Evolutionary conservation across 441 rosid genomes (phyloP).

Genomic region (Melastoma candidum): DNA sequence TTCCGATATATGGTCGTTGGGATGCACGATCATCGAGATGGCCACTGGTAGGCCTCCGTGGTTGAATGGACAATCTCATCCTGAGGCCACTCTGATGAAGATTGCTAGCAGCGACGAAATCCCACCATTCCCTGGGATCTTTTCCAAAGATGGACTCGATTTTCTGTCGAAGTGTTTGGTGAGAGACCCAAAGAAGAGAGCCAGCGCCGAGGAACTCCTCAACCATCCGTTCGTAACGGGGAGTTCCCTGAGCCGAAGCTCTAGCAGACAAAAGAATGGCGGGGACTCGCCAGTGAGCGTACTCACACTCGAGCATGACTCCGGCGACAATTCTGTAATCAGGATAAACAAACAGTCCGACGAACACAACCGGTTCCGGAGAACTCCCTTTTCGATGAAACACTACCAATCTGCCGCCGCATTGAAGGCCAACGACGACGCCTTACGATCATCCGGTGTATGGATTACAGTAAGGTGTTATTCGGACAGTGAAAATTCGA

Average conservation of each 20-base stretch:
- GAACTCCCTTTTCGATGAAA: too few species aligned
- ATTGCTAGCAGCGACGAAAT: slow-evolving; percentile 19
- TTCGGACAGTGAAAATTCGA: too few species aligned
- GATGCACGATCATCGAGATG: slow-evolving; percentile 32
- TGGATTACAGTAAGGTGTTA: too few species aligned
- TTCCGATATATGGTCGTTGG: slow-evolving; percentile 32
- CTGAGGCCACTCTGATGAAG: slow-evolving; percentile 21
- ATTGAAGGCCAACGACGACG: too few species aligned
- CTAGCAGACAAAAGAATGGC: not conserved
- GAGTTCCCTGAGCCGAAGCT: not conserved
- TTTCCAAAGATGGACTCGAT: slow-evolving; percentile 20
- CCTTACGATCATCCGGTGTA: too few species aligned
- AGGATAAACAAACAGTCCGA: too few species aligned
- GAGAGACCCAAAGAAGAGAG: slow-evolving; percentile 19
- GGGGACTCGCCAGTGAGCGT: slow-evolving; percentile 23
- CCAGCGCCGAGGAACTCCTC: slow-evolving; percentile 24
- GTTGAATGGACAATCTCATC: slow-evolving; percentile 16
- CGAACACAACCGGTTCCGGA: too few species aligned
- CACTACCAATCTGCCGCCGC: too few species aligned
- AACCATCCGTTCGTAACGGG: slow-evolving; percentile 21
- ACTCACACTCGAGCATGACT: slow-evolving; percentile 6
- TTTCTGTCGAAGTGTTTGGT: slow-evolving; percentile 26
- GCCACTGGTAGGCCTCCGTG: slow-evolving; percentile 30
- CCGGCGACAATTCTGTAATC: slow-evolving; percentile 8
- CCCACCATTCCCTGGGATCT: slow-evolving; percentile 22